Evolutionary conservation across 352 stramenopile species (phyloP), one percentile per base, ranked within the genome.

Genomic region (Elongisporangium undulatum): DNA sequence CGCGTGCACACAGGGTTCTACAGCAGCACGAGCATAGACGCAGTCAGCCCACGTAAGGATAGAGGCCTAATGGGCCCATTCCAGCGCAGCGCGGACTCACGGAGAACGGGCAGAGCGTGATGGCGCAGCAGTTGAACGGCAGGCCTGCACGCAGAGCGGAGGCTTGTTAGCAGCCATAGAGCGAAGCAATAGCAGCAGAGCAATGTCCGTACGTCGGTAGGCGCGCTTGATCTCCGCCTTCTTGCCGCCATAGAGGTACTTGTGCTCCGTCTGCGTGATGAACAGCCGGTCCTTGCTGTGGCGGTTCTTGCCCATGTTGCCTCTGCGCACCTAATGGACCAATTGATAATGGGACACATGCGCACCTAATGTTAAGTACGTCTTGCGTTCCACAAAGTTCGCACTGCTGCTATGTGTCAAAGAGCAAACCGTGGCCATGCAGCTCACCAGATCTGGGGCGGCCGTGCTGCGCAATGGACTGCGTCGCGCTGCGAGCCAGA

Each of bases 121-220:
- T 93, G 21, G 97, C 94, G 69, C 97, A 99, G 80, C 96, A 99
- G 66, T 99, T 94, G 75, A 99, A 99, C 38, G 97, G 95, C 24
- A 99, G 75, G 13, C 89, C 88, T 90, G 65, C 49, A 58, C 0
- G 17, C 54, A 29, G 22, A 39, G 41, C 45, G 9, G 19, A 19
- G 19, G 4, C 13, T 34, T 56, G 13, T 26, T n/a, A 50, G 22
- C 2, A 4, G 53, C 20, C 22, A 26, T 4, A 12, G 24, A 19
- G 8, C 34, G 24, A n/a, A 56, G 45, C 12, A 17, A 12, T 2
- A 13, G 16, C 20, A 6, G 3, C 10, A 5, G 21, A 23, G 5
- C 24, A 17, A 15, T 6, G 12, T 20, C 71, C 73, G 56, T 68
- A 93, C 86, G 79, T 50, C 82, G 82, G 61, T 95, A 95, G 21